Conservation (phyloP, 257 asterid genomes). For the Cinchona pubescens region DNA sequence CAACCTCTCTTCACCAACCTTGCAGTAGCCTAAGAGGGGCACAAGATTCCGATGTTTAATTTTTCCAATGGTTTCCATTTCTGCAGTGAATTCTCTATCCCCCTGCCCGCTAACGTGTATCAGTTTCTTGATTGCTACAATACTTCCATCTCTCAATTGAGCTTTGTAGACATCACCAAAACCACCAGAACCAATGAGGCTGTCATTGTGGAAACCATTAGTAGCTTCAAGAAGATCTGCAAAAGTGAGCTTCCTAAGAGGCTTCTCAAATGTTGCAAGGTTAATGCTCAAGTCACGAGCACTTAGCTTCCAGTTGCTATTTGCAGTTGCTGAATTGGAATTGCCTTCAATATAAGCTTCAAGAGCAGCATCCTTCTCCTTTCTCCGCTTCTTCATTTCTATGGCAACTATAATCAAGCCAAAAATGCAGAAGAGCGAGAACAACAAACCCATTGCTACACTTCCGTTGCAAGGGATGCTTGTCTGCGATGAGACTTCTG, state of each 20-base stretch:
- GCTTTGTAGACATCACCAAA: conserved; percentile 95
- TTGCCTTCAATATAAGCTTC: conserved; percentile 75
- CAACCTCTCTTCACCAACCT: conserved; percentile 80
- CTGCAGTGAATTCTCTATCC: conserved; percentile 86
- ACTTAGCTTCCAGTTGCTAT: conserved; percentile 66
- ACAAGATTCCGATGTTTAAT: conserved; percentile 85
- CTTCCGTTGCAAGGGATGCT: conserved; percentile 87
- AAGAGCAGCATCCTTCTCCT: conserved; percentile 69
- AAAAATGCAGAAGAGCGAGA: conserved; percentile 75
- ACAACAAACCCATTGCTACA: conserved; percentile 74
- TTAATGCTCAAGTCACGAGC: conserved; percentile 74
- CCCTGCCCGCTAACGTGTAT: conserved; percentile 87
- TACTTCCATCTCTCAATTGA: conserved; percentile 71
- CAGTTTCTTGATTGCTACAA: conserved; percentile 86
- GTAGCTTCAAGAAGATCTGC: conserved; percentile 93
- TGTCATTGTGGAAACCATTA: conserved; percentile 64
- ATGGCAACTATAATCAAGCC: conserved; percentile 64
- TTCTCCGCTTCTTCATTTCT: conserved; percentile 70
- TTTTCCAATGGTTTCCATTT: conserved; percentile 96
- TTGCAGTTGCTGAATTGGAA: conserved; percentile 60
- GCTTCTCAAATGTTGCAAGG: conserved; percentile 79
- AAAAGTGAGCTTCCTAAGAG: conserved; percentile 75
- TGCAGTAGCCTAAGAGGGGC: conserved; percentile 81
- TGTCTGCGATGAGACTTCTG: conserved; percentile 53
- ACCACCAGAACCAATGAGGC: conserved; percentile 87